Base-by-base conservation (phyloP, 306 rosid species). In the Gynostemma pentaphyllum region DNA sequence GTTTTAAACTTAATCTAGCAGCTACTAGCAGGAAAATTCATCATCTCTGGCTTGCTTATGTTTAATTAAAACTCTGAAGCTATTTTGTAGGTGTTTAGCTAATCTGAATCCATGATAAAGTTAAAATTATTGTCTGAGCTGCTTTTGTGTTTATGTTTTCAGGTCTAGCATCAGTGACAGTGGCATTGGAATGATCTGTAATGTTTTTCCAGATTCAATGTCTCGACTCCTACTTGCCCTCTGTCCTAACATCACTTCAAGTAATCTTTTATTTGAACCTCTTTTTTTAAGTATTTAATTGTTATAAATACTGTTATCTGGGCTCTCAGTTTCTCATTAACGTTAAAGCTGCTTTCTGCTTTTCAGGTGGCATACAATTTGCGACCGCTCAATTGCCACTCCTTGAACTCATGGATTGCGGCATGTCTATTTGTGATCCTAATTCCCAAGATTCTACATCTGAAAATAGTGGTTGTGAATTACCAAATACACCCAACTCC, bases 361-460 rank as follows among this genome's bases (percentile, higher is more conserved):
- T 64, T 77, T 62, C 82, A 94, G 99, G 96, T 75, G 95, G 95
- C 68, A 88, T 94, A 70, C 97, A 86, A 68, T 86, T 94, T 78
- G 97, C 97, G 29, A 80, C 97, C 5, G 95, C 95, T 68, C 95
- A 94, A 48, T 68, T 94, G 74, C 99, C 95, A 23, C 81, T 61
- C 57, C 97, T 94, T 71, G 97, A 94, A 75, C 94, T 88, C 59
- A 82, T 94, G 90, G 99, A 94, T 68, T 94, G 99, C 78, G 99
- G 99, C 76, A 83, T 84, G 99, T 81, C 95, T 49, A 81, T 94
- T 67, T 86, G 94, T 24, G 86, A 88, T 75, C 84, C 90, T 53
- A 68, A 84, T 78, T 70, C 75, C 51, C 72, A 41, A 11, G 65
- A 73, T 81, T 64, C 74, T 45, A 52, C 68, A 5, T 61, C 71